Conservation (phyloP, 805 yeast species). For the Starmerella apicola region DNA sequence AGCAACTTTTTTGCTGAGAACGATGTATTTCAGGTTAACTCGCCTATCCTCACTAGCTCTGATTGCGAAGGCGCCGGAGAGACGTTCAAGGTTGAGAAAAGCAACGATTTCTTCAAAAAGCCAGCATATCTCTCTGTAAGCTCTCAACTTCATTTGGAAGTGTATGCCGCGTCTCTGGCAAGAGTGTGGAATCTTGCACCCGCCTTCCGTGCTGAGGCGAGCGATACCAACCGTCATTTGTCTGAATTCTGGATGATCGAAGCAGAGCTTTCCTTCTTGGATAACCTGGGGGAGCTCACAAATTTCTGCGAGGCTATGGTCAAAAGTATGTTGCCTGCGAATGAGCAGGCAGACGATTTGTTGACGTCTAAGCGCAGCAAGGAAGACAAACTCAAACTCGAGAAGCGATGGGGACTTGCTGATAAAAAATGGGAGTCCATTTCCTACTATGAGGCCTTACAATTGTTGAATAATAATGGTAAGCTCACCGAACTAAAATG, state of each 20-base stretch:
- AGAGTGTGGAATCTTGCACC: slow-evolving; percentile 86
- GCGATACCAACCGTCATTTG: slow-evolving; percentile 82
- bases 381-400: slow-evolving; percentile 29
- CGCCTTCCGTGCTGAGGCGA: slow-evolving; percentile 84
- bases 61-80: slow-evolving; percentile 99
- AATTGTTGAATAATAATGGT: slow-evolving; percentile 33
- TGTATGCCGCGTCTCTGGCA: slow-evolving; percentile 55
- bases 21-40: slow-evolving; percentile 59
- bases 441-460: slow-evolving; percentile 66
- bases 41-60: slow-evolving; percentile 76
- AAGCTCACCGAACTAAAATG: slow-evolving; percentile 35
- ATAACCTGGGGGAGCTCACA: slow-evolving; percentile 46
- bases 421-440: slow-evolving; percentile 50
- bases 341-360: slow-evolving; percentile 19
- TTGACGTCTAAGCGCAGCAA: slow-evolving; percentile 26
- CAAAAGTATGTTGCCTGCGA: slow-evolving; percentile 33
- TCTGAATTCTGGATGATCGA: slow-evolving; percentile 98
- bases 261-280: slow-evolving; percentile 66
- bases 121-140: slow-evolving; percentile 74
- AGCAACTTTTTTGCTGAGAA: slow-evolving; percentile 40
- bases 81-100: slow-evolving; percentile 47
- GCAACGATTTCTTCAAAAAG: slow-evolving; percentile 41
- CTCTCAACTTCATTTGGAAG: slow-evolving; percentile 83
- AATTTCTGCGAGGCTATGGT: slow-evolving; percentile 59
- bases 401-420: slow-evolving; percentile 50